Conservation (phyloP, 2,329 filamentous ascomycete species). For the Trichoderma sp. region DNA sequence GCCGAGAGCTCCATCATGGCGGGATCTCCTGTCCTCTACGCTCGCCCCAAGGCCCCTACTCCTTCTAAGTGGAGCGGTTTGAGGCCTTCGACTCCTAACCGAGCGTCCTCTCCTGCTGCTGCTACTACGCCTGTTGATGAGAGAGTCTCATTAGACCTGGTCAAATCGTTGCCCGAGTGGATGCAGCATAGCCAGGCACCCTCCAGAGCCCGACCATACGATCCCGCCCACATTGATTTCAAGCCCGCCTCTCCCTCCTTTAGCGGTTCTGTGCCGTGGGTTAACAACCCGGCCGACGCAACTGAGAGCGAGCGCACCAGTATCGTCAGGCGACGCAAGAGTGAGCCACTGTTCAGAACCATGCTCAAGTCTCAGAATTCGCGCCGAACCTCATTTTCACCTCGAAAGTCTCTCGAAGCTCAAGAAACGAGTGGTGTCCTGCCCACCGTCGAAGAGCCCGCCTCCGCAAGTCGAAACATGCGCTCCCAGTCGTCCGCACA, state of each 20-base stretch:
- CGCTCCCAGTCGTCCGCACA: not conserved
- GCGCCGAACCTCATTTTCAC: constrained; percentile 38
- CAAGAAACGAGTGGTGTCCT: not conserved
- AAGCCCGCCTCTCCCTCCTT: constrained; percentile 37
- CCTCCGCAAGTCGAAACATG: not conserved
- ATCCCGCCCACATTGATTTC: constrained; percentile 35
- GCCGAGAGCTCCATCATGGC: not conserved
- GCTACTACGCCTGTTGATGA: constrained; percentile 30
- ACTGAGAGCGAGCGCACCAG: constrained; percentile 33
- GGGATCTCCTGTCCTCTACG: constrained; percentile 31
- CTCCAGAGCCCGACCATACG: constrained; percentile 1
- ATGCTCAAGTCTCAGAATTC: constrained; percentile 30
- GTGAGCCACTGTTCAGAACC: constrained; percentile 41
- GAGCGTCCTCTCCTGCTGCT: constrained; percentile 27
- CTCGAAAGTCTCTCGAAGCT: constrained; percentile 32
- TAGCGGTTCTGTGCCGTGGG: constrained; percentile 36
- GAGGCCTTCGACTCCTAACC: constrained; percentile 30
- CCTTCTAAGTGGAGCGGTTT: constrained; percentile 36
- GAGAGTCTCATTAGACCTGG: constrained; percentile 7
- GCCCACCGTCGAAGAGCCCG: not conserved
- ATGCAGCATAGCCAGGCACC: constrained; percentile 19
- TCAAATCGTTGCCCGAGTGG: constrained; percentile 22
- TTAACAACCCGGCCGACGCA: constrained; percentile 32
- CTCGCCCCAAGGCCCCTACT: constrained; percentile 38
- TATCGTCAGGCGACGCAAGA: constrained; percentile 39